These are phyloP conservation scores for Aspergillus arachidicola DNA, from an alignment of 2,329 filamentous ascomycete genomes.

Conservation along the genomic window DNA sequence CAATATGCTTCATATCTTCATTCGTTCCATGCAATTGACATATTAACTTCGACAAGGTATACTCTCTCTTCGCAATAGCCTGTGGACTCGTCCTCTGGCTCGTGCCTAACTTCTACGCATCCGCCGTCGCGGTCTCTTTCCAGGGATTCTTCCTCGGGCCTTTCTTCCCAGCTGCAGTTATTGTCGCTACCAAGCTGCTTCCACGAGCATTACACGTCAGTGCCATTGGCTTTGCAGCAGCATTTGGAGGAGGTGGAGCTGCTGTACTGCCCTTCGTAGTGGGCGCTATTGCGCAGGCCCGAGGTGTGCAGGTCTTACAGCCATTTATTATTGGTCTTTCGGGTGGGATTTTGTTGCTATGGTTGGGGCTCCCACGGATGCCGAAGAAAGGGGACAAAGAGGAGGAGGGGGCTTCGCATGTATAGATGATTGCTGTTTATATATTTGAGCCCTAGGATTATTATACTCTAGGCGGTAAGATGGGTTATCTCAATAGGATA, in stretches of 20 bases:
- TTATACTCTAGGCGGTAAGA: background rate
- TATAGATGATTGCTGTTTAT: background rate
- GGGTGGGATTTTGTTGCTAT: slow-evolving; percentile 53
- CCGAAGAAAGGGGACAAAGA: background rate
- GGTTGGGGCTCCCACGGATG: slow-evolving; percentile 38
- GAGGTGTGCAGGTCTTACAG: slow-evolving; percentile 62
- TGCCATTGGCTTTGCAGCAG: slow-evolving; percentile 79
- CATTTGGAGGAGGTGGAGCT: slow-evolving; percentile 74
- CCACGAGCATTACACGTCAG: slow-evolving; percentile 73
- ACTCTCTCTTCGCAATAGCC: slow-evolving; percentile 64
- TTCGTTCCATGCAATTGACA: too few species aligned
- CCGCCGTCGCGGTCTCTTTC: slow-evolving; percentile 69
- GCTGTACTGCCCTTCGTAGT: slow-evolving; percentile 48
- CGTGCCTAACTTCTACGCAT: slow-evolving; percentile 74
- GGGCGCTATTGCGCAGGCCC: slow-evolving; percentile 55
- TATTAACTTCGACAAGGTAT: slow-evolving; percentile 41
- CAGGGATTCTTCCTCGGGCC: slow-evolving; percentile 81
- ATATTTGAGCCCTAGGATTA: background rate
- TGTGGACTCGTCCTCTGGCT: slow-evolving; percentile 80
- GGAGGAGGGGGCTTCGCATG: background rate
- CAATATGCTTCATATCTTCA: background rate
- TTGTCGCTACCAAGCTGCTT: slow-evolving; percentile 73
- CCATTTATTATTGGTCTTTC: slow-evolving; percentile 53
- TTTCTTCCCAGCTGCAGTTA: slow-evolving; percentile 74
- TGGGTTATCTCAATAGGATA: too few species aligned